Evolutionary conservation across 768 basidiomycete species (phyloP), one percentile per base, ranked within the genome.

Genomic region (Rhodotorula paludigena): DNA sequence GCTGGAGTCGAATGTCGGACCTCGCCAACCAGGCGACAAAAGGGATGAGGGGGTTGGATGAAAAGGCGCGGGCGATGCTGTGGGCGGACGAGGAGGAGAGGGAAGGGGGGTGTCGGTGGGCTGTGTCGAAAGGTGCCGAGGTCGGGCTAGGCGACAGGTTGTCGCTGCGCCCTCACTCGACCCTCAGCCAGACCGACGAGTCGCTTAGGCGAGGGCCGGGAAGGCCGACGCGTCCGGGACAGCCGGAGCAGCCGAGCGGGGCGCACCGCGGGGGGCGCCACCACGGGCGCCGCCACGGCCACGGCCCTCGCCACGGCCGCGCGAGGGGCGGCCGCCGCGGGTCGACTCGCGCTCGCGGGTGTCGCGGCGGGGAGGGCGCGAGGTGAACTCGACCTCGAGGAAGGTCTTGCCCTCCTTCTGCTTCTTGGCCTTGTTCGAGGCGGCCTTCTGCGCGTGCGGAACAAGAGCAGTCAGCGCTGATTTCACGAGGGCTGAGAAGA

Each of bases 341-440:
- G 60, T 44, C 21, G 51, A 25, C 25, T 21, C 82, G 68, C 85
- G 81, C 60, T 84, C 80, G 60, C 80, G 77, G 61, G 79, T 74
- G 38, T 68, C 64, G 32, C 82, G 78, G 60, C 90, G 90, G 72
- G 87, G 87, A 51, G 91, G 87, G 78, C 92, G 92, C 75, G 96
- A 90, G 76, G 92, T 89, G 76, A 97, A 82, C 23, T 96, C 91
- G 78, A 97, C 90, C 77, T 94, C 92, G 76, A 98, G 82, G 81
- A 83, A 89, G 74, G 91, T 85, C 79, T 94, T 96, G 79, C 91
- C 89, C 74, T 89, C 87, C 82, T 90, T 91, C 82, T 67, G 44
- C 65, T 90, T 87, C 68, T 84, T 68, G 67, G 85, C 85, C 54
- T 82, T 91, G 78, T 83, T 84, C 23, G 83, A 77, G 58, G 81